Evolutionary conservation across 192 early-diverging fungal species (phyloP).

Genomic region (Diversispora eburnea): DNA sequence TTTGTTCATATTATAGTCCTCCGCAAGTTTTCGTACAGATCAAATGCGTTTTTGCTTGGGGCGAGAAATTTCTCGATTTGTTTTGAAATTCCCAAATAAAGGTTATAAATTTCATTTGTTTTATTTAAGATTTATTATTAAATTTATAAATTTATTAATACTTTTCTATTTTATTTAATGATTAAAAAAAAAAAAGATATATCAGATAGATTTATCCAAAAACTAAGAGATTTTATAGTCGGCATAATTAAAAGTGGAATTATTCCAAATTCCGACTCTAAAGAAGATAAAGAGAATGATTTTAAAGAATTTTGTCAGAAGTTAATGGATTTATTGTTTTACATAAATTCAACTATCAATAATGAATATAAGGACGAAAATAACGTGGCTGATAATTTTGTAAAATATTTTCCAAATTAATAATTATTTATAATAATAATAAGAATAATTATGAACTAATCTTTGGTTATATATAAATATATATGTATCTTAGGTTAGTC

Average conservation of each 20-base stretch:
- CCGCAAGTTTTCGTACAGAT: constrained; percentile 1
- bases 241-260: neutral
- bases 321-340: neutral
- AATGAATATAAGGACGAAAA: neutral
- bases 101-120: neutral
- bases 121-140: neutral
- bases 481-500: neutral
- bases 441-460: neutral
- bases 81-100: neutral
- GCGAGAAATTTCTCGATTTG: neutral
- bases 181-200: neutral
- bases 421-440: neutral
- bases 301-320: constrained; percentile 23
- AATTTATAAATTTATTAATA: neutral
- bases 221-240: neutral
- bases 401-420: neutral
- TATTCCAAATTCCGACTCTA: neutral
- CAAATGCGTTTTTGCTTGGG: constrained; percentile 12
- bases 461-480: neutral
- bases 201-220: neutral
- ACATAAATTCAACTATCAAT: neutral
- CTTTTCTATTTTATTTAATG: neutral
- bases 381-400: neutral
- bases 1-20: neutral
- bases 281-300: neutral